Percentiles rank a stretch among this genome's conserved stretches.
Conservation (phyloP, 208 protist genomes). For the Trichomonas tenax region DNA sequence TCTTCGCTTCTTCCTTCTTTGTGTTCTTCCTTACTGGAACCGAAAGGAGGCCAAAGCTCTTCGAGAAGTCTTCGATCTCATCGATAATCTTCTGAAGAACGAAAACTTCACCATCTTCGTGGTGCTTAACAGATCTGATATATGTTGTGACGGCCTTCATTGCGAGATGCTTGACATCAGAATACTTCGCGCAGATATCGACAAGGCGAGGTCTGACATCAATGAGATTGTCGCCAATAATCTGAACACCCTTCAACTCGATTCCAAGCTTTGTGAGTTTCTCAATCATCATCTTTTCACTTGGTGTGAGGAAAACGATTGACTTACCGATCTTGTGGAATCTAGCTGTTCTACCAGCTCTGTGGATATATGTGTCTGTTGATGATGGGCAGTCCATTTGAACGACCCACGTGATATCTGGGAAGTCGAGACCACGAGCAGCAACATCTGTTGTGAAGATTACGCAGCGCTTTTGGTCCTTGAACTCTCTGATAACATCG, state of each 20-base stretch:
- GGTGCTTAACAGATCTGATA: neutral
- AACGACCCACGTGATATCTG: slow-evolving; percentile 88
- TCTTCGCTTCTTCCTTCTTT: neutral
- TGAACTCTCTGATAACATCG: neutral
- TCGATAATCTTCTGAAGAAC: neutral
- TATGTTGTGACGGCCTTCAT: slow-evolving; percentile 23
- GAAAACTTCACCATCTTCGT: slow-evolving; percentile 22
- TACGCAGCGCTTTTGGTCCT: slow-evolving; percentile 34
- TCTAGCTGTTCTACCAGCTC: slow-evolving; percentile 72
- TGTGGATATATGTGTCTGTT: slow-evolving; percentile 91
- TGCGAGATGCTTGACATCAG: slow-evolving; percentile 23
- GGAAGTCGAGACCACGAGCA: slow-evolving; percentile 80
- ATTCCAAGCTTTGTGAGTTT: neutral
- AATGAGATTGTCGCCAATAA: neutral
- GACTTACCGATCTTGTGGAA: slow-evolving; percentile 68
- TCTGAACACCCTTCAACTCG: neutral
- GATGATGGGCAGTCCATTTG: slow-evolving; percentile 93
- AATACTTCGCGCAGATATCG: slow-evolving; percentile 1
- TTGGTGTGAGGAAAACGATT: slow-evolving; percentile 66
- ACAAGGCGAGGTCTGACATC: neutral
- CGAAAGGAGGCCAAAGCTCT: neutral
- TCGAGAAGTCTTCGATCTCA: neutral
- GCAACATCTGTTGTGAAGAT: slow-evolving; percentile 50
- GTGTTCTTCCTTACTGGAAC: neutral
- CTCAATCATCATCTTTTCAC: slow-evolving; percentile 49